Percentiles rank a stretch among this genome's conserved stretches.
Conservation (phyloP, 768 basidiomycete species). For the Mycena kentingensis region DNA sequence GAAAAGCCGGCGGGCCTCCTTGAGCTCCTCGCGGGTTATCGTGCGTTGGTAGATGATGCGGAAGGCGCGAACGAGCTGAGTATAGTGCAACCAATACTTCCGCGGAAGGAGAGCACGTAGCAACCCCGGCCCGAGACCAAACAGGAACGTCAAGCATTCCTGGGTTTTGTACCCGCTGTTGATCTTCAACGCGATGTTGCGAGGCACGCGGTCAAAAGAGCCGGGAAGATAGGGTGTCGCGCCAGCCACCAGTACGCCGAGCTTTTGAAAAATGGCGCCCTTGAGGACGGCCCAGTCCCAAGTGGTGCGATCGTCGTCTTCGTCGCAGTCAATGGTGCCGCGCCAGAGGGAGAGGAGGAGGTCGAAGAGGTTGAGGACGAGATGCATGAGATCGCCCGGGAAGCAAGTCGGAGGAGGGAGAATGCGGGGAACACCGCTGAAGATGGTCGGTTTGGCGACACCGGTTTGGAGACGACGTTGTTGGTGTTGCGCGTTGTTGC, state of each 20-base stretch:
- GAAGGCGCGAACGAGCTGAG: conserved; percentile 23
- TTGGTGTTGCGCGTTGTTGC: conserved; percentile 34
- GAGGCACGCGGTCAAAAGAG: conserved; percentile 26
- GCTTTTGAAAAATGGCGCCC: conserved; percentile 18
- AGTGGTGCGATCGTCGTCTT: conserved; percentile 19
- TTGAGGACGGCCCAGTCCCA: conserved; percentile 36
- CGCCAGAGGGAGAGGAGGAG: conserved; percentile 22
- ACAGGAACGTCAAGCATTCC: conserved; percentile 27
- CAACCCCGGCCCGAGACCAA: conserved; percentile 22
- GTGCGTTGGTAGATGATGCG: too few species aligned
- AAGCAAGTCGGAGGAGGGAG: conserved; percentile 32
- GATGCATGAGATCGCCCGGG: conserved; percentile 36
- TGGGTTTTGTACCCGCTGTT: conserved; percentile 31
- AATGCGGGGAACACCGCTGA: too few species aligned
- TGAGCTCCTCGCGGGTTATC: not conserved
- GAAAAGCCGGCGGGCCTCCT: not conserved
- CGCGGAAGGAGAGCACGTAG: conserved; percentile 19
- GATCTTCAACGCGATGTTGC: conserved; percentile 29
- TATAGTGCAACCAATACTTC: conserved; percentile 23
- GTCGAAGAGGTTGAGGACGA: conserved; percentile 28
- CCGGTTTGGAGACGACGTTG: conserved; percentile 23
- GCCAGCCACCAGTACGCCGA: conserved; percentile 18
- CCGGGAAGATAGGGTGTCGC: conserved; percentile 5
- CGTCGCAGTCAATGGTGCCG: conserved; percentile 27
- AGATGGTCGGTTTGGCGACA: too few species aligned